Percentiles rank a stretch among this genome's conserved stretches.
Conservation (phyloP, 2,329 filamentous ascomycete species). For the Ilyonectria mors-panacis region DNA sequence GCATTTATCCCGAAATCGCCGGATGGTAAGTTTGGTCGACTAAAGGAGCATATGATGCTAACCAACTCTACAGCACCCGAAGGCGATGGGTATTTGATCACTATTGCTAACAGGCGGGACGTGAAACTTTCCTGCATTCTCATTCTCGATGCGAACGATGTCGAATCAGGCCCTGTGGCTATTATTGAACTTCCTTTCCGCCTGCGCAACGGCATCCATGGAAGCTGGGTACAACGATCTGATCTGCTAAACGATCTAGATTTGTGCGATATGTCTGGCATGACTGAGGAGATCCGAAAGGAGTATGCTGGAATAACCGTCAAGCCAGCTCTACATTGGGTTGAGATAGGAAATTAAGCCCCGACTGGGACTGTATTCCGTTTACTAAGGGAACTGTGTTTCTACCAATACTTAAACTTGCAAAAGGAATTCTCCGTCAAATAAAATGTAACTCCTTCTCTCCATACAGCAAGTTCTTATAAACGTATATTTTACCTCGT, state of each 20-base stretch:
- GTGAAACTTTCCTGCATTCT: conserved; percentile 7
- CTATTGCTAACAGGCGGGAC: conserved; percentile 3
- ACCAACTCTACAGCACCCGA: conserved; percentile 1
- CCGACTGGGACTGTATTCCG: no score
- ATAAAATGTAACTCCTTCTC: no score
- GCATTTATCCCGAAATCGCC: conserved; percentile 1
- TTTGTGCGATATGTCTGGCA: conserved; percentile 1
- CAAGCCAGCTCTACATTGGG: not conserved
- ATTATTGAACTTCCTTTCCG: conserved; percentile 7
- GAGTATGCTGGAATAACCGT: not conserved
- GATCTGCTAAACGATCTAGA: not conserved
- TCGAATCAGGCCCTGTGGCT: not conserved
- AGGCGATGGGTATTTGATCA: conserved; percentile 1
- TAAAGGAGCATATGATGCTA: not conserved
- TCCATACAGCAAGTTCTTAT: no score
- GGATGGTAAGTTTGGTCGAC: conserved; percentile 1
- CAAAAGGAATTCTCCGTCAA: no score
- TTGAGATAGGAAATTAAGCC: not conserved
- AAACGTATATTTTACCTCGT: no score
- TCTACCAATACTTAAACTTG: no score
- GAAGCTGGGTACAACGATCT: conserved; percentile 5
- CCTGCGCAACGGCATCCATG: conserved; percentile 9
- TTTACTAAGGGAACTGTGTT: no score
- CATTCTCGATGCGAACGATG: not conserved
- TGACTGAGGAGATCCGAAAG: conserved; percentile 3